Conservation (phyloP, 257 asterid genomes). For the Ballota nigra region DNA sequence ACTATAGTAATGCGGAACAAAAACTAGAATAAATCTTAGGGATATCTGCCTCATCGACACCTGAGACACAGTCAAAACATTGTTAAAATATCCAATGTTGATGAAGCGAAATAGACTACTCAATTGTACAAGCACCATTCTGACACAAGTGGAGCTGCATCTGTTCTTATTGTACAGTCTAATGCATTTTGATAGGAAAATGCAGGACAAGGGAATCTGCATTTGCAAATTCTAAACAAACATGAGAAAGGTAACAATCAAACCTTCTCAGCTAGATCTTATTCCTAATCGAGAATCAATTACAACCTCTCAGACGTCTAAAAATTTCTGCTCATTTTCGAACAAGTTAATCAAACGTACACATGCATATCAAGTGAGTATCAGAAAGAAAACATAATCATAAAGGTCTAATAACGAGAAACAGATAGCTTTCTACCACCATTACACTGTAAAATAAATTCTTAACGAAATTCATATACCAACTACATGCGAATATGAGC, state of each 20-base stretch:
- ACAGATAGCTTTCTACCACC: not conserved
- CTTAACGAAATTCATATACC: constrained; percentile 20
- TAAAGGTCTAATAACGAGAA: not conserved
- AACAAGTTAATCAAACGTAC: constrained; percentile 2
- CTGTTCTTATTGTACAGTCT: not conserved
- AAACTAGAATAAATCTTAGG: not conserved
- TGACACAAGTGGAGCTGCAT: not conserved
- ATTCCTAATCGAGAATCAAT: not conserved
- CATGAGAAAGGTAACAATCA: not conserved
- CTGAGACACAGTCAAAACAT: not conserved
- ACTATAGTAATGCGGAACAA: not conserved
- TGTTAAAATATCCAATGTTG: not conserved
- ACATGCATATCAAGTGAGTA: not conserved
- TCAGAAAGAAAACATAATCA: not conserved
- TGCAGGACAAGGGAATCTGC: not conserved
- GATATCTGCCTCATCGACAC: not conserved
- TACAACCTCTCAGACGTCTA: not conserved
- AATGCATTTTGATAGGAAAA: not conserved
- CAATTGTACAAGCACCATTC: not conserved
- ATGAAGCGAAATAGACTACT: not conserved
- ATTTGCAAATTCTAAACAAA: not conserved
- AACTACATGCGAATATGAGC: constrained; percentile 34
- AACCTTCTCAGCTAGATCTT: not conserved
- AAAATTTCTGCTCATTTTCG: not conserved
- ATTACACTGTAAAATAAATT: constrained; percentile 7